A percentile compares a stretch with the other conserved stretches of the same genome.
Conservation (phyloP, 1,284 basidiomycete genomes). For the Schizopora paradoxa region DNA sequence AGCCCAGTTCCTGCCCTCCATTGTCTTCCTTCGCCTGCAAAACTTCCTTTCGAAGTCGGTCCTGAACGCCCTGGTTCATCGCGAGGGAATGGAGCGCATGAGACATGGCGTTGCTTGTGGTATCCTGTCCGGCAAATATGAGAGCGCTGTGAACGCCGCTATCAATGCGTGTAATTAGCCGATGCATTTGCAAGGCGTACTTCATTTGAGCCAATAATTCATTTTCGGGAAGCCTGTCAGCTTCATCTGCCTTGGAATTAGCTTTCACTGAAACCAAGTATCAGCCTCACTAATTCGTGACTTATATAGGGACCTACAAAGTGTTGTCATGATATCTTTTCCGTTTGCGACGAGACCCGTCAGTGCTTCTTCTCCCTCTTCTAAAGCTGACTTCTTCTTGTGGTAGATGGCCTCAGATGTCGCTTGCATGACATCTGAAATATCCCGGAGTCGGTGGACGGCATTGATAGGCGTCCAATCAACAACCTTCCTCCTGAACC, state of each 20-base stretch:
- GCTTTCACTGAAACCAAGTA: constrained; percentile 26
- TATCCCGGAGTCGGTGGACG: constrained; percentile 26
- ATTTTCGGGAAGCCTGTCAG: constrained; percentile 27
- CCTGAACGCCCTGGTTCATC: constrained; percentile 29
- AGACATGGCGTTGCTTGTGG: constrained; percentile 35
- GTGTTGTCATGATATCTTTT: constrained; percentile 28
- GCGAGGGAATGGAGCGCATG: constrained; percentile 33
- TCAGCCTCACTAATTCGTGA: too few species aligned
- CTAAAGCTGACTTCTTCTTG: constrained; percentile 22
- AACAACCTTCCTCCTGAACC: background rate
- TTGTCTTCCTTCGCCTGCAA: constrained; percentile 20
- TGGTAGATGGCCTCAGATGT: constrained; percentile 5
- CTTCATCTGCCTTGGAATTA: constrained; percentile 25
- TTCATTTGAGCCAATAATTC: constrained; percentile 28
- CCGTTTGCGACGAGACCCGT: constrained; percentile 24
- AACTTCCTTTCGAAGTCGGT: constrained; percentile 32
- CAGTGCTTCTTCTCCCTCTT: constrained; percentile 21
- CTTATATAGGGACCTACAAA: constrained; percentile 21
- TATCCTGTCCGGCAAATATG: constrained; percentile 43
- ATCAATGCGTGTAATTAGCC: background rate
- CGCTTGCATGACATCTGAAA: constrained; percentile 32
- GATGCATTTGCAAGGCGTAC: constrained; percentile 1
- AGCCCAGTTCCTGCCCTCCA: constrained; percentile 25
- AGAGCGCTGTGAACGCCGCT: constrained; percentile 29
- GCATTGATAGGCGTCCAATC: background rate